These are phyloP conservation scores for Aphanomyces astaci DNA, from an alignment of 352 stramenopile genomes.

Conservation along the genomic window DNA sequence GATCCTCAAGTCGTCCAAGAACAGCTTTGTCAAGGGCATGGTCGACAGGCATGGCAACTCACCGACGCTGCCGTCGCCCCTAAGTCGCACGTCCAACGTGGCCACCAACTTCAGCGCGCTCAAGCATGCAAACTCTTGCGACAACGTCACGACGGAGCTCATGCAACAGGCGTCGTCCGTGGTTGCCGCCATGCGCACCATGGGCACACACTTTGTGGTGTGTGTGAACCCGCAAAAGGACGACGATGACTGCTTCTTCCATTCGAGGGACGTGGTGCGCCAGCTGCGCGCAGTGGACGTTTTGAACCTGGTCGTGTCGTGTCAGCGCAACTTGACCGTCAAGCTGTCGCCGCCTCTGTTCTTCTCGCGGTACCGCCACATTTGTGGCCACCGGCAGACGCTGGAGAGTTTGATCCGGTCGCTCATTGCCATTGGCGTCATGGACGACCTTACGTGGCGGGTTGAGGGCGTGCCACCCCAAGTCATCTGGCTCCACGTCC, in stretches of 20 bases:
- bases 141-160: conserved; percentile 47
- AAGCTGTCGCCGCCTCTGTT: conserved; percentile 74
- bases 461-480: conserved; percentile 39
- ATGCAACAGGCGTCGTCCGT: conserved; percentile 59
- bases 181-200: conserved; percentile 58
- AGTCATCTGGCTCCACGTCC: conserved; percentile 67
- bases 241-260: conserved; percentile 51
- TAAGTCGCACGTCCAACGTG: neutral
- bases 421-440: conserved; percentile 66
- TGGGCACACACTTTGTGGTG: conserved; percentile 73
- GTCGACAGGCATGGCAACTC: conserved; percentile 21
- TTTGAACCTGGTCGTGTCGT: conserved; percentile 67
- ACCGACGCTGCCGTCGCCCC: neutral
- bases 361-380: conserved; percentile 71
- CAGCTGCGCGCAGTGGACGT: conserved; percentile 61
- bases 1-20: conserved; percentile 82
- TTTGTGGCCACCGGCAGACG: conserved; percentile 67
- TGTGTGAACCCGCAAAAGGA: conserved; percentile 69
- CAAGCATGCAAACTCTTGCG: conserved; percentile 32
- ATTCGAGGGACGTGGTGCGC: conserved; percentile 61
- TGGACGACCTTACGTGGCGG: conserved; percentile 73
- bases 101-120: conserved; percentile 43
- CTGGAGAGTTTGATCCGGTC: conserved; percentile 64
- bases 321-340: conserved; percentile 61
- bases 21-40: conserved; percentile 29